Percentiles rank a stretch among this genome's conserved stretches.
Evolutionary conservation across 257 asterid species (phyloP).

Genomic region (Paraleonurus japonicus): DNA sequence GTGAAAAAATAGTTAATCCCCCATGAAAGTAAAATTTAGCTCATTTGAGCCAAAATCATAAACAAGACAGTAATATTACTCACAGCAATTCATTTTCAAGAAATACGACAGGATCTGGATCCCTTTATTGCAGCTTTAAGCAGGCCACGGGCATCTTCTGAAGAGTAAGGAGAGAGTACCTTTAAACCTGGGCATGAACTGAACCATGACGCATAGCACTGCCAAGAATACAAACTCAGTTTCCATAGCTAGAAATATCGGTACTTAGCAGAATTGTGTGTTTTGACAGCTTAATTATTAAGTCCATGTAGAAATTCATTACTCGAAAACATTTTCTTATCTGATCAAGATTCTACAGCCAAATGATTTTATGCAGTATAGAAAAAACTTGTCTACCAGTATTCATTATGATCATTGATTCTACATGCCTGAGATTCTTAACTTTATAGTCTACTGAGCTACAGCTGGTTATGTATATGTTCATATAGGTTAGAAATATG

Average conservation of each 20-base stretch:
- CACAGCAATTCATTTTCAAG: constrained; percentile 77
- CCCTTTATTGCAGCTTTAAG: constrained; percentile 87
- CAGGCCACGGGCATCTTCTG: constrained; percentile 88
- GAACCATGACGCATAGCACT: constrained; percentile 89
- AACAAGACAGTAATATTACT: constrained; percentile 23
- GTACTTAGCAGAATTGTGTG: not conserved
- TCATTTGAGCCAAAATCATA: constrained; percentile 6
- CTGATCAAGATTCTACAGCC: not conserved
- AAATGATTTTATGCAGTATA: not conserved
- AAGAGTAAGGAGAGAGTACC: constrained; percentile 70
- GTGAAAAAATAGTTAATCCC: constrained; percentile 24
- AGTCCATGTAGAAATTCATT: not conserved
- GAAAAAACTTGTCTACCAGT: not conserved
- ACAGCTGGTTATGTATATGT: not conserved
- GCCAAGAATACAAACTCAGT: constrained; percentile 29
- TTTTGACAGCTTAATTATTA: not conserved
- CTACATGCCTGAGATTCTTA: not conserved
- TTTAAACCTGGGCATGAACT: constrained; percentile 72
- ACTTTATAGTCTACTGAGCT: not conserved
- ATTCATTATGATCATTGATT: not conserved
- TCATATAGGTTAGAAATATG: not conserved
- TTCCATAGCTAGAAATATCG: not conserved
- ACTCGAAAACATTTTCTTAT: not conserved
- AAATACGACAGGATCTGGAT: constrained; percentile 80
- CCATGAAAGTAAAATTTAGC: not conserved